Percentiles rank a stretch among this genome's conserved stretches.
These are phyloP conservation scores for Sclerospora graminicola DNA, from an alignment of 352 stramenopile species.

Conservation along the genomic window DNA sequence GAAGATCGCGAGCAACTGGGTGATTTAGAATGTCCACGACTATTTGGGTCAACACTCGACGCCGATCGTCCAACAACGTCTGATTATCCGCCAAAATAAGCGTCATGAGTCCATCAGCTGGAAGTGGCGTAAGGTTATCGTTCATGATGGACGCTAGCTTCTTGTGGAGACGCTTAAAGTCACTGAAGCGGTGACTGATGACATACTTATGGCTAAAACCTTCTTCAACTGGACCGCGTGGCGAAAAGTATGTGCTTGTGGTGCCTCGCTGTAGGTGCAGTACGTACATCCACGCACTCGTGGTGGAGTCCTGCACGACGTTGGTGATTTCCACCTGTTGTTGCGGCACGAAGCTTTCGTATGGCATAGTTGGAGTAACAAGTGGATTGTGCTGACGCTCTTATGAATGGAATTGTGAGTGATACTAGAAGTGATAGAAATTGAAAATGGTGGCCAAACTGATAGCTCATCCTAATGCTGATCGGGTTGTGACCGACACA, in stretches of 20 bases:
- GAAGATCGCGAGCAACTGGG: conserved; percentile 32
- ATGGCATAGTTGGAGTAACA: neutral
- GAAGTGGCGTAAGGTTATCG: conserved; percentile 36
- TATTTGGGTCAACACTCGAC: conserved; percentile 45
- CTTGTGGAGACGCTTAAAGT: conserved; percentile 60
- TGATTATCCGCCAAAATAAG: conserved; percentile 65
- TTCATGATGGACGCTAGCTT: conserved; percentile 38
- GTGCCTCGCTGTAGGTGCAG: conserved; percentile 33
- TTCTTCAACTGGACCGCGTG: conserved; percentile 20
- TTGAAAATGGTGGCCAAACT: too few species aligned
- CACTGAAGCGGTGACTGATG: conserved; percentile 53
- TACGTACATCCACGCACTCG: conserved; percentile 54
- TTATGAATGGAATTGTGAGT: neutral
- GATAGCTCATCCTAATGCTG: too few species aligned
- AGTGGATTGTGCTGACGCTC: neutral
- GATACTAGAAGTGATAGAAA: too few species aligned
- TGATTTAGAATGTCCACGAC: conserved; percentile 54
- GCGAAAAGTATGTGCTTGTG: conserved; percentile 23
- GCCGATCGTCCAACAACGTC: conserved; percentile 53
- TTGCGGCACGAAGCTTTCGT: conserved; percentile 52
- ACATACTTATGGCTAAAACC: conserved; percentile 33
- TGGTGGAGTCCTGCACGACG: conserved; percentile 47
- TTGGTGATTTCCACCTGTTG: conserved; percentile 54
- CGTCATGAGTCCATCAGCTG: conserved; percentile 44
- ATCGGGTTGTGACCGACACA: too few species aligned